Evolutionary conservation across 805 yeast genomes (phyloP).

Genomic region (Tetrapisispora phaffii): DNA sequence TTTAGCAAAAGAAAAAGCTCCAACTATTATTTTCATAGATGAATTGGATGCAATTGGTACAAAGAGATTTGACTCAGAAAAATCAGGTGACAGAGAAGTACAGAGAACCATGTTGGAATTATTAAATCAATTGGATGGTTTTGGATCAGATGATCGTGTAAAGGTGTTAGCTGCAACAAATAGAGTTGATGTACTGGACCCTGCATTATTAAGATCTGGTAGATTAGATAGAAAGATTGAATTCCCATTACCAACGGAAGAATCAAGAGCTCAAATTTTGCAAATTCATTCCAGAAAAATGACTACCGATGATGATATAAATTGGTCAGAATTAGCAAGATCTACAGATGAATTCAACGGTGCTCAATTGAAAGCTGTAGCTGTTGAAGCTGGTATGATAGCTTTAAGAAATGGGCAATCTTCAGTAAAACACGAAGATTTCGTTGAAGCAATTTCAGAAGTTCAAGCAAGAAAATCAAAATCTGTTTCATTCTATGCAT

Average conservation of each 20-base stretch:
- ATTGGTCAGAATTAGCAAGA: conserved; percentile 97
- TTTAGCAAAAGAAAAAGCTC: conserved; percentile 95
- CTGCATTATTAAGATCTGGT: conserved; percentile 96
- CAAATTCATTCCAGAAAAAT: conserved; percentile 96
- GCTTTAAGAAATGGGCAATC: conserved; percentile 92
- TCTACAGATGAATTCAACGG: conserved; percentile 98
- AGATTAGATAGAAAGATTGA: conserved; percentile 96
- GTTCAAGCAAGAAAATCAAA: conserved; percentile 96
- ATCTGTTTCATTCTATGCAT: conserved; percentile 93
- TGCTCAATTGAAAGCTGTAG: conserved; percentile 96
- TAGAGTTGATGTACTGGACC: conserved; percentile 95
- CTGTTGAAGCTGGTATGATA: conserved; percentile 99
- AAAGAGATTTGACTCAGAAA: conserved; percentile 93
- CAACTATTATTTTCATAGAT: conserved; percentile 94
- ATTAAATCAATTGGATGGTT: conserved; percentile 94
- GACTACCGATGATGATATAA: conserved; percentile 83
- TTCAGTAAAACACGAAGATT: conserved; percentile 90
- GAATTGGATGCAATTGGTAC: conserved; percentile 99
- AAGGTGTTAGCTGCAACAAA: conserved; percentile 97
- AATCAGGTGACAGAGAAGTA: conserved; percentile 96
- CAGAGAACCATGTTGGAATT: conserved; percentile 99
- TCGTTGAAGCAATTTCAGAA: conserved; percentile 95
- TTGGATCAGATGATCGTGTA: conserved; percentile 93
- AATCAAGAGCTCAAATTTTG: conserved; percentile 90
- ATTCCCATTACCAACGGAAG: conserved; percentile 95